These are phyloP conservation scores for Infundibulicybe gibba DNA, from an alignment of 768 basidiomycete genomes.

Conservation along the genomic window DNA sequence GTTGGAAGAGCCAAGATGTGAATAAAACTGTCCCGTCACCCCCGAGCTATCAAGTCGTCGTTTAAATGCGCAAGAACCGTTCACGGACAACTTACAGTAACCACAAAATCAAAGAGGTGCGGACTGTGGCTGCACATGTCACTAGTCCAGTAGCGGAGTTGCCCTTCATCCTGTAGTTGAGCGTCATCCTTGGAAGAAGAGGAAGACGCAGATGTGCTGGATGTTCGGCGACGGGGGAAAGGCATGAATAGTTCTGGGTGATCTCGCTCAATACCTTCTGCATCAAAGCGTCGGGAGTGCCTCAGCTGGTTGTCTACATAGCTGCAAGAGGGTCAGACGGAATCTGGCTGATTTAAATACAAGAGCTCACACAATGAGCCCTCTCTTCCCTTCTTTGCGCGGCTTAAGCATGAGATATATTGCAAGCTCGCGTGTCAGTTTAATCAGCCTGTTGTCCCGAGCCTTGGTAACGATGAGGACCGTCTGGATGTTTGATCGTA, in stretches of 20 bases:
- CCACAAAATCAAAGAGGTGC: constrained; percentile 95
- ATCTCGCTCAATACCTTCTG: constrained; percentile 79
- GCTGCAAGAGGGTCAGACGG: constrained; percentile 31
- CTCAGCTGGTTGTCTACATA: constrained; percentile 95
- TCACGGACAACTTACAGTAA: constrained; percentile 67
- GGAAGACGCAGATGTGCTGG: constrained; percentile 64
- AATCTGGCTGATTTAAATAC: constrained; percentile 8
- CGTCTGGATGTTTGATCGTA: constrained; percentile 88
- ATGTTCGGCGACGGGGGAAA: constrained; percentile 68
- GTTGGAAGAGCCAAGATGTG: constrained; percentile 98
- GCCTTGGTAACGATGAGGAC: constrained; percentile 97
- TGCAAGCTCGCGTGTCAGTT: constrained; percentile 90
- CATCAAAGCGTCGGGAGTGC: constrained; percentile 90
- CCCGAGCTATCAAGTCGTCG: constrained; percentile 62
- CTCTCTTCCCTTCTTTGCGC: constrained; percentile 59
- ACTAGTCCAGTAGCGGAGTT: constrained; percentile 95
- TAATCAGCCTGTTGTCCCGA: constrained; percentile 93
- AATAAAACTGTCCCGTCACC: constrained; percentile 98
- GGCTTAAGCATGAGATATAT: constrained; percentile 92
- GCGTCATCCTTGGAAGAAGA: constrained; percentile 43
- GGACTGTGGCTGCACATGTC: constrained; percentile 91
- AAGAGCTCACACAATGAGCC: constrained; percentile 74
- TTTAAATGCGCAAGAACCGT: background rate
- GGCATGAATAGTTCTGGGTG: constrained; percentile 88
- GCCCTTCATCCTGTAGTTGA: constrained; percentile 65